Conservation (phyloP, 2,329 filamentous ascomycete genomes). For the Xylariaceae sp. region DNA sequence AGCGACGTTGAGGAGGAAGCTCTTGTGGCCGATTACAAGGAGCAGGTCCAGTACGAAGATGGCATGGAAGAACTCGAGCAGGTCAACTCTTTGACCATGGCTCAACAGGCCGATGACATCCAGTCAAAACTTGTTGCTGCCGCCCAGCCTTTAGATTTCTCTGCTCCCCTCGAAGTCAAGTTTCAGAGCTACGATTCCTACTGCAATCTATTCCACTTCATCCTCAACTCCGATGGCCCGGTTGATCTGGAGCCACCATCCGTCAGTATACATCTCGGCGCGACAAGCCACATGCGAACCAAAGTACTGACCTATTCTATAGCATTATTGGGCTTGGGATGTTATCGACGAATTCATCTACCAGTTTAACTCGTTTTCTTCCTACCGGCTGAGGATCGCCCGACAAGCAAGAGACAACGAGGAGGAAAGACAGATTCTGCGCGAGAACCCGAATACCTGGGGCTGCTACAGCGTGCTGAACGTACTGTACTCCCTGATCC, state of each 20-base stretch:
- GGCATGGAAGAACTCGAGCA: conserved; percentile 80
- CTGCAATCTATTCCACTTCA: conserved; percentile 99
- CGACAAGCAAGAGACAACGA: conserved; percentile 77
- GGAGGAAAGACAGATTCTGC: conserved; percentile 88
- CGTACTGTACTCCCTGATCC: conserved; percentile 98
- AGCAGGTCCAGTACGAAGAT: conserved; percentile 94
- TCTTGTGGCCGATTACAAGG: conserved; percentile 91
- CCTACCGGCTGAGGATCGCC: conserved; percentile 90
- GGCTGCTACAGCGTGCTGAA: conserved; percentile 99
- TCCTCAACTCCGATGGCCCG: conserved; percentile 98
- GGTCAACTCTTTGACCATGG: conserved; percentile 68
- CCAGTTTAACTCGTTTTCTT: conserved; percentile 99
- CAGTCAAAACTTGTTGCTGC: conserved; percentile 89
- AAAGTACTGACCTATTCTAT: conserved; percentile 30
- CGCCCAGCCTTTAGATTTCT: conserved; percentile 93
- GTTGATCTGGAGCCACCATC: conserved; percentile 96
- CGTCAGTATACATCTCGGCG: conserved; percentile 58
- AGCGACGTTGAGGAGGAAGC: conserved; percentile 96
- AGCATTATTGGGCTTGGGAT: conserved; percentile 99
- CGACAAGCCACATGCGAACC: neutral
- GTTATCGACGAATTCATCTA: conserved; percentile 99
- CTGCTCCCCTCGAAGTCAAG: conserved; percentile 93
- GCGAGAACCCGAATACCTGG: conserved; percentile 98
- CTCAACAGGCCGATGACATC: conserved; percentile 83
- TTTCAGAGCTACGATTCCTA: conserved; percentile 99